phyloP scores from a whole-genome alignment of 257 asterid genomes.

The Scutellaria barbata region DNA sequence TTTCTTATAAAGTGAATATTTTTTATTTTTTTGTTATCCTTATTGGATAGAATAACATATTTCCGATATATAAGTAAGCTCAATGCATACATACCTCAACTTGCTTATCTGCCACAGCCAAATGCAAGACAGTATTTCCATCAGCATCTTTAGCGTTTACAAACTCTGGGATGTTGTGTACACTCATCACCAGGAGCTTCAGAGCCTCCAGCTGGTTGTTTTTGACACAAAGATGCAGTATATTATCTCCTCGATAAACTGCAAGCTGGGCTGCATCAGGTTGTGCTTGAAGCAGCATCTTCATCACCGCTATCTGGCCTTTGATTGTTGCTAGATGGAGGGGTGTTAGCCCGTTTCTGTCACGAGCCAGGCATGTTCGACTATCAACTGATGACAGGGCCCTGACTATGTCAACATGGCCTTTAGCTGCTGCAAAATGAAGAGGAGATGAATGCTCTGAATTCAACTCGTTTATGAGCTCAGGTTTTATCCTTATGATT shows the following conservation, averaged over 20 bases:
- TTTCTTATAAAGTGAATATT: too few species aligned
- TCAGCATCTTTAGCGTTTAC: conserved; percentile 37
- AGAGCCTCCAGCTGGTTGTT: conserved; percentile 34
- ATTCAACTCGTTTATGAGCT: conserved; percentile 38
- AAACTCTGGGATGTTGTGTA: conserved; percentile 10
- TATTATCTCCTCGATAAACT: conserved; percentile 29
- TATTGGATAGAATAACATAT: too few species aligned
- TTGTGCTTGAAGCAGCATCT: conserved; percentile 13
- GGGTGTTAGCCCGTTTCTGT: conserved; percentile 43
- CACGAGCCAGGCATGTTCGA: conserved; percentile 36
- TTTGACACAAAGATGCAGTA: conserved; percentile 49
- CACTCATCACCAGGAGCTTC: conserved; percentile 21
- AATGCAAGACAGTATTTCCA: conserved; percentile 44
- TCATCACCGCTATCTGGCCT: conserved; percentile 39
- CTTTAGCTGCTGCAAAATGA: conserved; percentile 46
- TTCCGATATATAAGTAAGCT: too few species aligned
- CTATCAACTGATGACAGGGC: conserved; percentile 28
- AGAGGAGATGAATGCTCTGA: conserved; percentile 39
- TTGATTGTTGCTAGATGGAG: conserved; percentile 50
- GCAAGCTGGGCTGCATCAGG: conserved; percentile 35
- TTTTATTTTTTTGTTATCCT: too few species aligned
- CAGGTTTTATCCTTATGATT: conserved; percentile 16
- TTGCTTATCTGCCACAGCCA: conserved; percentile 47
- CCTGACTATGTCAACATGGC: conserved; percentile 32
- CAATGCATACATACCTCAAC: conserved; percentile 32